Evolutionary conservation across 2,329 filamentous ascomycete species (phyloP).

Genomic region (Xylariaceae sp.): DNA sequence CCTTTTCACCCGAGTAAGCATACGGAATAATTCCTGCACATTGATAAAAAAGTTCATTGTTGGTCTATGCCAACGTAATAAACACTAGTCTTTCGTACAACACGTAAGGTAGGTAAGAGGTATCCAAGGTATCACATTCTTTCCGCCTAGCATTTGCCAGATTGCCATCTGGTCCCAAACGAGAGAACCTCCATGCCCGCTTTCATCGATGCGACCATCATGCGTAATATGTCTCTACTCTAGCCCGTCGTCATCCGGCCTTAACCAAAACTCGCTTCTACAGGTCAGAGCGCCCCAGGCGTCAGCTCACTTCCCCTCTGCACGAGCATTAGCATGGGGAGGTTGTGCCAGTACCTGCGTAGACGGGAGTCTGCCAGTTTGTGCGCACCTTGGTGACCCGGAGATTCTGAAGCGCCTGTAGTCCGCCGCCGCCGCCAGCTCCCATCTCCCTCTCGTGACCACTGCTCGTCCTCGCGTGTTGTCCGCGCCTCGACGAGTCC

Average conservation of each 20-base stretch:
- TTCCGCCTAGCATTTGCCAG: too few species aligned
- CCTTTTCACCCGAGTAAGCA: too few species aligned
- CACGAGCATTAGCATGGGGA: neutral
- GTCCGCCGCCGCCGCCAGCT: constrained; percentile 8
- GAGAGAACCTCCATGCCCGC: too few species aligned
- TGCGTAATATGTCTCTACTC: too few species aligned
- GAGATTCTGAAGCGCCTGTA: constrained; percentile 24
- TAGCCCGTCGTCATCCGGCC: neutral
- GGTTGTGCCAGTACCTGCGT: constrained; percentile 25
- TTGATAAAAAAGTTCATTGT: too few species aligned
- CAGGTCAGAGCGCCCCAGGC: neutral
- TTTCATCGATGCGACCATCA: too few species aligned
- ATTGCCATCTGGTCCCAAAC: too few species aligned
- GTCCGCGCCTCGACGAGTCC: constrained; percentile 16
- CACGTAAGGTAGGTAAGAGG: too few species aligned
- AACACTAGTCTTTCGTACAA: too few species aligned
- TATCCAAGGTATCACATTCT: too few species aligned
- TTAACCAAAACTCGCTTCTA: neutral
- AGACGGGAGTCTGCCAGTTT: constrained; percentile 35
- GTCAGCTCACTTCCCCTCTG: neutral
- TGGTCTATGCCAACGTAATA: too few species aligned
- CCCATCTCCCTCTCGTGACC: constrained; percentile 15
- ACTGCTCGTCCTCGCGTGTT: constrained; percentile 24
- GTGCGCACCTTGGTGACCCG: constrained; percentile 25
- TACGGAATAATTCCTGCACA: too few species aligned